These are phyloP conservation scores for Kalmusia sp. DNA, from an alignment of 2,329 filamentous ascomycete species.

Conservation along the genomic window DNA sequence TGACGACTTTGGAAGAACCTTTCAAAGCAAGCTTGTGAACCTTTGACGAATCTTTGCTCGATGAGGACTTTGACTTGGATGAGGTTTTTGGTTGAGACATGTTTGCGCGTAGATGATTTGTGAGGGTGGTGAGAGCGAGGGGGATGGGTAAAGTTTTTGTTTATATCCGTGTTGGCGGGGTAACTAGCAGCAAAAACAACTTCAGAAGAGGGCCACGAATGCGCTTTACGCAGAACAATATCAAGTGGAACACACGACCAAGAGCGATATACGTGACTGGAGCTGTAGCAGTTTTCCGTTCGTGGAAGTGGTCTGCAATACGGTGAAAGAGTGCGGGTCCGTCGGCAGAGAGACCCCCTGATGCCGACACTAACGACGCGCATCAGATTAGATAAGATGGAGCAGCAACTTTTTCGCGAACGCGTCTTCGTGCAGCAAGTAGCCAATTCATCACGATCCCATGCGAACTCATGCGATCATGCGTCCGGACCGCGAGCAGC, in stretches of 20 bases:
- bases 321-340: conserved; percentile 14
- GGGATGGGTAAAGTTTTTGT: conserved; percentile 23
- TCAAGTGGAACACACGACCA: not conserved
- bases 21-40: conserved; percentile 93
- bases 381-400: conserved; percentile 33
- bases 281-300: not conserved
- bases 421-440: conserved; percentile 6
- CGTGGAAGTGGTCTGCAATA: not conserved
- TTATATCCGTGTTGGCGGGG: conserved; percentile 40
- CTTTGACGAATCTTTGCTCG: conserved; percentile 76
- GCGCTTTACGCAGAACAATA: not conserved
- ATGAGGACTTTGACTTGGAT: conserved; percentile 40
- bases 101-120: conserved; percentile 11
- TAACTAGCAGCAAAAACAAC: conserved; percentile 20
- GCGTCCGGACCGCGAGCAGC: conserved; percentile 53
- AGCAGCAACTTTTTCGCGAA: conserved; percentile 10
- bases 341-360: conserved; percentile 9
- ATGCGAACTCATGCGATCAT: conserved; percentile 58
- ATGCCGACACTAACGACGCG: not conserved
- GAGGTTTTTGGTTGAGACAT: conserved; percentile 43
- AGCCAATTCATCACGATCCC: conserved; percentile 27
- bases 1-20: conserved; percentile 83
- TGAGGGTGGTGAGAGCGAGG: conserved; percentile 1
- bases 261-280: not conserved
- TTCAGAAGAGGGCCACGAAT: not conserved